These are phyloP conservation scores for Inonotus hispidus DNA, from an alignment of 1,284 basidiomycete genomes.

Conservation along the genomic window DNA sequence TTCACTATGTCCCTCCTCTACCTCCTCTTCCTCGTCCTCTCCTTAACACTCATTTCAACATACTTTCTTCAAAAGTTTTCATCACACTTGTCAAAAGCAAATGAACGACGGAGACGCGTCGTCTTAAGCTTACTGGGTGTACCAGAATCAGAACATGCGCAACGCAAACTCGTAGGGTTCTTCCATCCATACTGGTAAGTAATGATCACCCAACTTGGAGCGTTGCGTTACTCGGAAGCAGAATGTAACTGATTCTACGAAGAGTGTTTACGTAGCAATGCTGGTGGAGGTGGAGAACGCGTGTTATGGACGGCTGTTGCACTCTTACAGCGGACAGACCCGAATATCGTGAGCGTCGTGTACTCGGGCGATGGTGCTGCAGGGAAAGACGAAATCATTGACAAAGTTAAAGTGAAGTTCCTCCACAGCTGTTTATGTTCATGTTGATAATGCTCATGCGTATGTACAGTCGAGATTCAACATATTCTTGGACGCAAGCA, in stretches of 20 bases:
- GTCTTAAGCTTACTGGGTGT: conserved; percentile 9
- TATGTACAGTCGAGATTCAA: conserved; percentile 72
- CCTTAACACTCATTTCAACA: neutral
- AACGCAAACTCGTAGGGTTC: conserved; percentile 65
- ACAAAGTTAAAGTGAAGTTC: conserved; percentile 68
- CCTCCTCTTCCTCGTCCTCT: neutral
- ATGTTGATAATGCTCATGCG: neutral
- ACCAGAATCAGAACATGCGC: conserved; percentile 4
- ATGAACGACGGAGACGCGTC: neutral
- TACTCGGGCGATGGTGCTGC: conserved; percentile 87
- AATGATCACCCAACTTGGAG: conserved; percentile 12
- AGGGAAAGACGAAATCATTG: conserved; percentile 78
- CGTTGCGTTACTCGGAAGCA: conserved; percentile 35
- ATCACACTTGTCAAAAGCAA: neutral
- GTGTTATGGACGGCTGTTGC: conserved; percentile 93
- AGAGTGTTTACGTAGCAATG: conserved; percentile 59
- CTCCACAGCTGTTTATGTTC: neutral
- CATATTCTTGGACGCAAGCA: conserved; percentile 60
- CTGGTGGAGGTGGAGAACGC: conserved; percentile 94
- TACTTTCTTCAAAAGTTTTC: neutral
- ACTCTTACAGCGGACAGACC: conserved; percentile 69
- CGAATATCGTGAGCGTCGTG: conserved; percentile 71
- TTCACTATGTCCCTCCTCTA: neutral
- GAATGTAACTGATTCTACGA: conserved; percentile 23
- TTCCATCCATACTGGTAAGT: conserved; percentile 95